phyloP scores from a whole-genome alignment of 2,329 filamentous ascomycete genomes.

The Fusarium poae region DNA sequence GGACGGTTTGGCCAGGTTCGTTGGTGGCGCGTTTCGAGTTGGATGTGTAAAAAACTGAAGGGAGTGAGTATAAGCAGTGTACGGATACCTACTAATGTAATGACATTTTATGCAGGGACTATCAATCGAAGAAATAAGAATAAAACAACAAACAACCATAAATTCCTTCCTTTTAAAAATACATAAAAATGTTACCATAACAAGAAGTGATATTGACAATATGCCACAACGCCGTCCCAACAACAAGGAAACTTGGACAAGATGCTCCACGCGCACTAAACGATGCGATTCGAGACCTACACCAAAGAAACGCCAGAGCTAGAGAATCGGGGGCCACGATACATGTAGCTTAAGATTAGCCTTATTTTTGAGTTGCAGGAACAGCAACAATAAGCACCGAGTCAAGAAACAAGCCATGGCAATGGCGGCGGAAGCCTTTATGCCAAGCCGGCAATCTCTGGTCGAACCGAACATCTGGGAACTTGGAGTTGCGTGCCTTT shows the following conservation, averaged over 20 bases:
- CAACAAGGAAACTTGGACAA: not conserved
- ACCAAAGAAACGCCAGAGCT: constrained; percentile 7
- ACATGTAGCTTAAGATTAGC: not conserved
- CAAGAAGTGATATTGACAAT: not conserved
- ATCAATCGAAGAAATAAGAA: not conserved
- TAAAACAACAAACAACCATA: not conserved
- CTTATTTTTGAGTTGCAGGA: constrained; percentile 26
- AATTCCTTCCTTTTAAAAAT: not conserved
- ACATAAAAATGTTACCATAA: not conserved
- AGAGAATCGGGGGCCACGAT: constrained; percentile 27
- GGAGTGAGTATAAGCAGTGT: constrained; percentile 30
- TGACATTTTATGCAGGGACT: constrained; percentile 30
- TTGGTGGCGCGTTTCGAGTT: constrained; percentile 39
- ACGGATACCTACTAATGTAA: too few species aligned
- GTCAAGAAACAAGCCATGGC: constrained; percentile 1
- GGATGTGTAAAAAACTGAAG: constrained; percentile 1
- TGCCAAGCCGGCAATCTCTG: constrained; percentile 38
- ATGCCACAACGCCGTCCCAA: not conserved
- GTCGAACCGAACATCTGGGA: constrained; percentile 33
- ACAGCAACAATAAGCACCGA: constrained; percentile 13
- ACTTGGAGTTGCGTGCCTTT: not conserved
- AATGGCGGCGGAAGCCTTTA: constrained; percentile 17
- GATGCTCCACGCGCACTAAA: constrained; percentile 13
- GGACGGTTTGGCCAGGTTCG: constrained; percentile 7
- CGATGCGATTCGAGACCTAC: constrained; percentile 20